A percentile compares a stretch with the other conserved stretches of the same genome.
Evolutionary conservation across 78 protist species (phyloP).

Genomic region (Emiliania huxleyi): DNA sequence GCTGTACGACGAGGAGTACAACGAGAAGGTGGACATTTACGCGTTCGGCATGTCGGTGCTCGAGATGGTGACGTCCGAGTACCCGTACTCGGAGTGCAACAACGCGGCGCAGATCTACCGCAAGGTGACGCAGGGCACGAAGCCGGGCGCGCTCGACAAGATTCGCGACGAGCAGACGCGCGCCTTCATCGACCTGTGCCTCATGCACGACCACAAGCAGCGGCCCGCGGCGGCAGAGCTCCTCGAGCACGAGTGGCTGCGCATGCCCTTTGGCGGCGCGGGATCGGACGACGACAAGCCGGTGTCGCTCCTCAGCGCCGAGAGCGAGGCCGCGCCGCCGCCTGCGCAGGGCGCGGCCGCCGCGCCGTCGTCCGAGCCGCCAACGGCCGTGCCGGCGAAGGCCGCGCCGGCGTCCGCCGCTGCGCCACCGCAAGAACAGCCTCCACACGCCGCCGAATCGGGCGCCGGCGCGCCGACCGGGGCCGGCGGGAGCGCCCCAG

Average conservation of each 20-base stretch:
- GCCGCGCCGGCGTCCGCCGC: not conserved
- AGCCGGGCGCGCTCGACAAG: constrained; percentile 45
- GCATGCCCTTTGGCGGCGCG: not conserved
- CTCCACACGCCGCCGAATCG: too few species aligned
- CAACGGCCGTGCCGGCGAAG: too few species aligned
- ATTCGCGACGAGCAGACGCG: constrained; percentile 33
- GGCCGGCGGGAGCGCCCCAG: not conserved
- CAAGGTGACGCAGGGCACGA: constrained; percentile 49
- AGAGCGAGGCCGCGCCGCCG: not conserved
- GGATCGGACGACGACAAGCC: not conserved
- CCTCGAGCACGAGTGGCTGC: not conserved
- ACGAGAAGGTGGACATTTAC: constrained; percentile 84
- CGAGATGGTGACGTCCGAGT: constrained; percentile 84
- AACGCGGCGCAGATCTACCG: constrained; percentile 73
- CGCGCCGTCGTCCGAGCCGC: not conserved
- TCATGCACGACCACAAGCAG: not conserved
- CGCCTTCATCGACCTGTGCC: constrained; percentile 57
- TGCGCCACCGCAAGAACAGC: too few species aligned
- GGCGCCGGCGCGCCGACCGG: not conserved
- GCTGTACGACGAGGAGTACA: constrained; percentile 80
- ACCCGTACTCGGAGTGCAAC: constrained; percentile 86
- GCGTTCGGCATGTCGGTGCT: constrained; percentile 92
- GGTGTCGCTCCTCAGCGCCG: not conserved
- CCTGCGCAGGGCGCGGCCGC: not conserved
- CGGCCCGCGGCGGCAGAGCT: constrained; percentile 56